Base-by-base conservation (phyloP, 352 stramenopile genomes). In the Thalassiosira mediterranea region DNA sequence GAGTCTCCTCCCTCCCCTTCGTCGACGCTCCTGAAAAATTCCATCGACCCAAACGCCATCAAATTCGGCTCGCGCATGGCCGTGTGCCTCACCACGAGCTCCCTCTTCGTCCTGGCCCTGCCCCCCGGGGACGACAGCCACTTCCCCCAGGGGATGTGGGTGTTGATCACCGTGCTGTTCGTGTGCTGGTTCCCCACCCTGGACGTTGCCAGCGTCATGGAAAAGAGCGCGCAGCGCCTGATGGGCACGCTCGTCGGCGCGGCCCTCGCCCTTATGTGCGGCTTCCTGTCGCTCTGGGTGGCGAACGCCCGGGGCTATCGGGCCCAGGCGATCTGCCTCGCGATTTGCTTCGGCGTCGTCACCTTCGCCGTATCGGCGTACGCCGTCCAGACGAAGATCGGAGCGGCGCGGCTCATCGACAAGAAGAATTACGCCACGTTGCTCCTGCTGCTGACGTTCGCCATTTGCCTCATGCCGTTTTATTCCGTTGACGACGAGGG, bases 181-280 rank as follows among this genome's bases (percentile, higher is more conserved):
- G 74, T 83, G 23, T 65, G 58, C 32, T 83, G 67, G 68, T 83
- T 83, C 32, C 74, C 74, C 26, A 4, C 8, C 4, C 23, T 83
- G 44, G 74, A 83, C 74, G 74, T 67, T 8, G 74, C 74, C 31
- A 62, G 29, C 17, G 67, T 79, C 1, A 58, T 83, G 10, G 61
- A 83, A 51, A 83, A 83, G 37, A 76, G 26, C 28, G 28, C 75
- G 3, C 68, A 83, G 56, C 52, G 74, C 15, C 19, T 79, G 29
- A 11, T 70, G 11, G 74, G 74, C 29, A 83, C 74, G 21, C 60
- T 79, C 15, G 48, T 79, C 40, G 74, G 74, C 3, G 68, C 74
- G 17, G 49, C 49, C 40, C 3, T 70, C 5, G 74, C 57, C 1
- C 23, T 83, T 1, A 4, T 28, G 19, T 69, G 51, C 68, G 74